Base-by-base conservation (phyloP, 139 green algal species). In the Tetratostichococcus sp. region DNA sequence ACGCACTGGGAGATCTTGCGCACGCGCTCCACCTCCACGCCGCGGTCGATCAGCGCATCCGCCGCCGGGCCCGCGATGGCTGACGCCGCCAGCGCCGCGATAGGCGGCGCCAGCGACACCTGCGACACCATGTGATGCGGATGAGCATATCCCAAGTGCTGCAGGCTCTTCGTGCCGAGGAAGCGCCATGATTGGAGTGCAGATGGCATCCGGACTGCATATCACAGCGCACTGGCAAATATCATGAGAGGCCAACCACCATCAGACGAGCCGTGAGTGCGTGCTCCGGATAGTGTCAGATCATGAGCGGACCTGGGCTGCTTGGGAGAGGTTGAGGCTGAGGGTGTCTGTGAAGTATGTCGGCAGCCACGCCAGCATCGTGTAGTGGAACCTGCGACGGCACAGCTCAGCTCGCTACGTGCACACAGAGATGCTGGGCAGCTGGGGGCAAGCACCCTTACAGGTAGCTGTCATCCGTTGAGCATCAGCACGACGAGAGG, bases 351-450 rank as follows among this genome's bases (percentile, higher is more conserved):
- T 92, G 75, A 97, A 98, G 86, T 97, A 99, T 17, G 93, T 96
- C 39, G 96, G 96, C 83, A 99, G 88, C 96, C 96, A 99, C 28
- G 96, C 90, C 70, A 97, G 84, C 86, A 99, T 93, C 23, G 89
- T 93, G 88, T 97, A 98, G 74, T 97, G 89, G 74, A 96, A 93
- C 86, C 84, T 88, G 84, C 65, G 62, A 26, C 22, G 22, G n/a
- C 14, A 19, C 65, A 69, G 25, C n/a, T n/a, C 65, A 69, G 30
- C 11, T 16, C 2, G 30, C 25, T 25, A 69, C 8, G 8, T 30
- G 59, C 59, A 67, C 11, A 67, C 11, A 30, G 11, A 30, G 5
- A 8, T 33, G n/a, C 14, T 35, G 26, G 6, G 21, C 65, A n/a
- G n/a, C n/a, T n/a, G n/a, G n/a, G n/a, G n/a, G n/a, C n/a, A n/a